These are phyloP conservation scores for Coemansia sp. DNA, from an alignment of 192 early-diverging fungal species.

Conservation along the genomic window DNA sequence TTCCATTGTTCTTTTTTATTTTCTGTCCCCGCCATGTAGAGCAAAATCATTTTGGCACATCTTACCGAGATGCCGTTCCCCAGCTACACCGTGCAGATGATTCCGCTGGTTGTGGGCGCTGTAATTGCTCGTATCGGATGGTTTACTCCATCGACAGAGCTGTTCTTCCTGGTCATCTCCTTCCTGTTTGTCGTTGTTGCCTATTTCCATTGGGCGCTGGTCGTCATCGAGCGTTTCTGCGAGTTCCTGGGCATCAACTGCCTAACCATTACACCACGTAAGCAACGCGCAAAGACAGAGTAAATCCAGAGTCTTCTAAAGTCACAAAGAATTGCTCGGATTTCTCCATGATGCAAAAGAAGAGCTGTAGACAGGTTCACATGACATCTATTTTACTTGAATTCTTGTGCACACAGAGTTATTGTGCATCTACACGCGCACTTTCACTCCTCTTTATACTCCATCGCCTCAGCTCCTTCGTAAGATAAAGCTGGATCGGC, in stretches of 20 bases:
- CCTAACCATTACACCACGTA: slow-evolving; percentile 69
- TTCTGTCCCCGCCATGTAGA: slow-evolving; percentile 29
- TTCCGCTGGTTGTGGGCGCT: slow-evolving; percentile 75
- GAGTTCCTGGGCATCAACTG: slow-evolving; percentile 83
- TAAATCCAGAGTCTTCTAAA: slow-evolving; percentile 6
- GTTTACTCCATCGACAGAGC: slow-evolving; percentile 69
- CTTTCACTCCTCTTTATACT: neutral
- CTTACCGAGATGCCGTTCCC: slow-evolving; percentile 83
- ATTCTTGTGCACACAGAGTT: neutral
- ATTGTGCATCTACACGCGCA: neutral
- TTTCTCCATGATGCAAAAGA: too few species aligned
- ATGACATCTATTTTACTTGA: neutral
- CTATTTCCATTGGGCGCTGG: slow-evolving; percentile 83
- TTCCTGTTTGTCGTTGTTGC: slow-evolving; percentile 72
- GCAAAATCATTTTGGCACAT: slow-evolving; percentile 89
- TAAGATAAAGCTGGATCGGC: too few species aligned
- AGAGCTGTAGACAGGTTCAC: neutral
- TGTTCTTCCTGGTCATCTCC: slow-evolving; percentile 68
- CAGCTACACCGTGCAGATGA: slow-evolving; percentile 75
- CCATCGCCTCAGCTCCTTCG: neutral
- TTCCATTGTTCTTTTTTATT: neutral
- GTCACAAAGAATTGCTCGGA: neutral
- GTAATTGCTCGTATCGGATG: slow-evolving; percentile 69
- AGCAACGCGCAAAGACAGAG: slow-evolving; percentile 51
- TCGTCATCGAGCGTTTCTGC: slow-evolving; percentile 89